Evolutionary conservation across 2,329 filamentous ascomycete species (phyloP), one percentile per base, ranked within the genome.

Genomic region (Leptosphaerulina australis): DNA sequence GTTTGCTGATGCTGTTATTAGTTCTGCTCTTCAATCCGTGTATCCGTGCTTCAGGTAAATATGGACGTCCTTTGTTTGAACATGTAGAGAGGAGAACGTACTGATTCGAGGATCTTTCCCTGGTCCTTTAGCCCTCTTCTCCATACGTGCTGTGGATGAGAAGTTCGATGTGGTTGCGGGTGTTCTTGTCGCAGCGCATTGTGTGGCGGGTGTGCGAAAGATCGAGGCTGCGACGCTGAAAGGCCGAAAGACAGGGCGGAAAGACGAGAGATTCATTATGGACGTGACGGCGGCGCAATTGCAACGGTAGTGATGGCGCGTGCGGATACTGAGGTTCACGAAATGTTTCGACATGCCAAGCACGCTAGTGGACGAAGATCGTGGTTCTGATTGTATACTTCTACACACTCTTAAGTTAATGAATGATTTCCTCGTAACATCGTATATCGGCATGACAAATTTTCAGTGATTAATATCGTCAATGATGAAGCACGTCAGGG

Each of bases 1-100:
- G 46, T 84, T 68, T 26, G 81, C 83, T 86, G 15, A 15, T 17
- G 22, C 34, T 39, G 37, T 47, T 15, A 24, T 54, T 40, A 44
- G 48, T 11, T 15, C 15, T 33, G 55, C 29, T 47, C 12, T 28
- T 12, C 5, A 22, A 4, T 30, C 24, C 21, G 6, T 30, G 10
- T 11, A 29, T 28, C 34, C n/a, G 18, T 24, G 22, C 5, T 15
- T 15, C 4, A n/a, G n/a, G n/a, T n/a, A n/a, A n/a, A n/a, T n/a
- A n/a, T n/a, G n/a, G n/a, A n/a, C n/a, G n/a, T n/a, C n/a, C n/a
- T n/a, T n/a, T n/a, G n/a, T n/a, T n/a, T n/a, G n/a, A n/a, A n/a
- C n/a, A n/a, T n/a, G n/a, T n/a, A n/a, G n/a, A n/a, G n/a, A n/a
- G n/a, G n/a, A n/a, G n/a, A 30, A 64, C 68, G 45, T 65, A 72